A percentile compares a stretch with the other conserved stretches of the same genome.
phyloP scores from a whole-genome alignment of 345 rosid species.

The Durio zibethinus region DNA sequence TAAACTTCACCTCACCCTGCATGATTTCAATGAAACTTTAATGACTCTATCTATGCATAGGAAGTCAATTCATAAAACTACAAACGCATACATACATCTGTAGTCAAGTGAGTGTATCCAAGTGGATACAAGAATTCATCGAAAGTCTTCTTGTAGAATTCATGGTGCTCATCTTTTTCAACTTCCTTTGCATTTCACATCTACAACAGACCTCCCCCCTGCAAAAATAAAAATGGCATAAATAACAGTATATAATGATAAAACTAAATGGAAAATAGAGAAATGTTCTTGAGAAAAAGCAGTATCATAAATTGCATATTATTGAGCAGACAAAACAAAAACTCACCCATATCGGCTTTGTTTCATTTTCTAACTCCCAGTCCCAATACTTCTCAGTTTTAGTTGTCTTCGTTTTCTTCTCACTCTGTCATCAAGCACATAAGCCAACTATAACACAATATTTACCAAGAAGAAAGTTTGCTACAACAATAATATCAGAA shows the following conservation, averaged over 20 bases:
- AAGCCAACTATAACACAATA: slow-evolving; percentile 13
- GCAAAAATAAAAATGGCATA: background rate
- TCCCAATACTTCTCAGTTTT: slow-evolving; percentile 98
- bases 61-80: background rate
- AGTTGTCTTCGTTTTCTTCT: slow-evolving; percentile 74
- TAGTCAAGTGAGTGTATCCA: slow-evolving; percentile 78
- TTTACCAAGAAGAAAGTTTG: background rate
- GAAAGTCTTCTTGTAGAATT: slow-evolving; percentile 91
- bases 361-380: slow-evolving; percentile 93
- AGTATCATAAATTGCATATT: background rate
- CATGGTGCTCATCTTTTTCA: slow-evolving; percentile 73
- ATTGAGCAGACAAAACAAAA: background rate
- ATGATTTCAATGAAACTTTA: slow-evolving; percentile 4
- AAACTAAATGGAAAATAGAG: background rate
- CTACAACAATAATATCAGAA: background rate
- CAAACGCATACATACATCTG: slow-evolving; percentile 50
- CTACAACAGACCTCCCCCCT: slow-evolving; percentile 31
- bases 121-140: slow-evolving; percentile 93
- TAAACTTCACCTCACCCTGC: slow-evolving; percentile 99
- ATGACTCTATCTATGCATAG: slow-evolving; percentile 8
- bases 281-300: slow-evolving; percentile 7
- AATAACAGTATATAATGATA: background rate
- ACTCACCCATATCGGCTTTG: slow-evolving; percentile 96
- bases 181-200: slow-evolving; percentile 85
- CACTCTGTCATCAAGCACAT: slow-evolving; percentile 45